A percentile compares a stretch with the other conserved stretches of the same genome.
Evolutionary conservation across 108 stramenopile species (phyloP).

Genomic region (Parmales sp.): DNA sequence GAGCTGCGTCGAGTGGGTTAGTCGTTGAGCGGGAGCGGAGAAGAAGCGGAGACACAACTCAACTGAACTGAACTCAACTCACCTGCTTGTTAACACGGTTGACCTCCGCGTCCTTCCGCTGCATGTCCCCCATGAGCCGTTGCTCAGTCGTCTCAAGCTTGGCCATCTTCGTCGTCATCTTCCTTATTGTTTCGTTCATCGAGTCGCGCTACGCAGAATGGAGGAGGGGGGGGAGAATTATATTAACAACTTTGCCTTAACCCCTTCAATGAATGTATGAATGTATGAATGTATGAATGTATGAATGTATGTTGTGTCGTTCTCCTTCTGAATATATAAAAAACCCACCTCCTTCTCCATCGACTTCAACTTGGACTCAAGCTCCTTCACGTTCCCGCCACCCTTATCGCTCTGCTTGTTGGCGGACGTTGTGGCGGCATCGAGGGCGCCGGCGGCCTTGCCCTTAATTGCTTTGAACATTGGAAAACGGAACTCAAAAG

Average conservation of each 20-base stretch:
- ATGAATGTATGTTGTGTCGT: too few relatives aligned
- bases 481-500: neutral
- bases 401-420: neutral
- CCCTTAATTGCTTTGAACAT: conserved; percentile 9
- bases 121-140: neutral
- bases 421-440: too few relatives aligned
- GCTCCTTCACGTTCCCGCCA: neutral
- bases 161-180: neutral
- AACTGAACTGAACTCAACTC: neutral
- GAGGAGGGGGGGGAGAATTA: neutral
- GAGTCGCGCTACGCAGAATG: neutral
- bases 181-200: neutral
- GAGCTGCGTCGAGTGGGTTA: neutral
- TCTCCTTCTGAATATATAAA: neutral
- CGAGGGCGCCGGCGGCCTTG: neutral
- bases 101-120: conserved; percentile 5
- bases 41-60: neutral
- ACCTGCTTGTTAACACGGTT: neutral
- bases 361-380: neutral
- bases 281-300: too few relatives aligned
- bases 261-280: too few relatives aligned
- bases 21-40: neutral
- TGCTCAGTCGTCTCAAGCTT: neutral
- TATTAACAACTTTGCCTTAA: neutral
- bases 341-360: neutral